Evolutionary conservation across 1,284 basidiomycete genomes (phyloP).

Genomic region (Afroboletus lepidellus): DNA sequence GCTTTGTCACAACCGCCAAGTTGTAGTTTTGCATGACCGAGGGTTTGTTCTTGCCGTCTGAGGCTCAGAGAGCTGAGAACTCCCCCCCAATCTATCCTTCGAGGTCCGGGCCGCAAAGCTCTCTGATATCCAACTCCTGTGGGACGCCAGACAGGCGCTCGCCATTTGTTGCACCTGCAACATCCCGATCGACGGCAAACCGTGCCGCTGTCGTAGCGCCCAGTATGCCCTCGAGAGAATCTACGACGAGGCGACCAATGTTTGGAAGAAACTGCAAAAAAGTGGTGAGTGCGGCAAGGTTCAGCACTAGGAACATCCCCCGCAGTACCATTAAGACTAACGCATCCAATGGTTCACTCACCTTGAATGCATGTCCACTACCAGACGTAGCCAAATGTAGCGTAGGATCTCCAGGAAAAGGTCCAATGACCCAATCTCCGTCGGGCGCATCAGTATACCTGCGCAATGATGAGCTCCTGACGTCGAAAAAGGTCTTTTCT

Average conservation of each 20-base stretch:
- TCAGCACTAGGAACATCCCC: too few species aligned
- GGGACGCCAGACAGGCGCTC: slow-evolving; percentile 31
- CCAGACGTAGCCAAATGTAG: slow-evolving; percentile 75
- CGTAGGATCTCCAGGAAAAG: slow-evolving; percentile 52
- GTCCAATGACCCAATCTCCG: slow-evolving; percentile 78
- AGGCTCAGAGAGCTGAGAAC: too few species aligned
- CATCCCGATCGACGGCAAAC: slow-evolving; percentile 50
- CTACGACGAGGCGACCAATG: slow-evolving; percentile 73
- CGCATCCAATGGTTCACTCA: slow-evolving; percentile 23
- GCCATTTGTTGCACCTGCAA: slow-evolving; percentile 32
- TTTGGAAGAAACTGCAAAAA: slow-evolving; percentile 72
- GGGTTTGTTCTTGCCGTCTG: too few species aligned
- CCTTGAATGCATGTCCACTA: slow-evolving; percentile 84
- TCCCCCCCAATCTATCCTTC: too few species aligned
- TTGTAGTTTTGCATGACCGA: too few species aligned
- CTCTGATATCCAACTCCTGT: slow-evolving; percentile 44
- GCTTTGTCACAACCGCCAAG: too few species aligned
- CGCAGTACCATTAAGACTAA: neutral
- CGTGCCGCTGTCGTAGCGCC: slow-evolving; percentile 48
- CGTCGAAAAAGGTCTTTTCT: neutral
- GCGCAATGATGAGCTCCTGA: neutral
- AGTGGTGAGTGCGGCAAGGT: neutral
- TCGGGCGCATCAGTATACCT: slow-evolving; percentile 82
- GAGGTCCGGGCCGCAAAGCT: slow-evolving; percentile 47
- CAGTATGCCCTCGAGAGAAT: slow-evolving; percentile 66